These are phyloP conservation scores for Saturnispora ahearnii DNA, from an alignment of 805 yeast genomes.

Conservation along the genomic window DNA sequence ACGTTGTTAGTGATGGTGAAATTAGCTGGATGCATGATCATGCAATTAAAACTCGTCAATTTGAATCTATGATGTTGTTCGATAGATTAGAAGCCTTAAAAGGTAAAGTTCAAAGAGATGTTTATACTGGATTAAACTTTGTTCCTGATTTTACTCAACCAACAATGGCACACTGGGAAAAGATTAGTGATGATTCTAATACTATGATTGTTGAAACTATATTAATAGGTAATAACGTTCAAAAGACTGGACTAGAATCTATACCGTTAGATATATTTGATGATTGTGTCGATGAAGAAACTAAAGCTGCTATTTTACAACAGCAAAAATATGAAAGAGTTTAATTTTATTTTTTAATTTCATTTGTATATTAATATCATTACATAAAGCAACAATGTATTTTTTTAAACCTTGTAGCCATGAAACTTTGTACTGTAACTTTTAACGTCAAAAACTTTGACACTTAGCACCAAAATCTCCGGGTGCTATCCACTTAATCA, in stretches of 20 bases:
- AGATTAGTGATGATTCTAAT: slow-evolving; percentile 22
- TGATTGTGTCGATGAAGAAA: slow-evolving; percentile 47
- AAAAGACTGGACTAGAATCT: slow-evolving; percentile 56
- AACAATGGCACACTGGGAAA: slow-evolving; percentile 28
- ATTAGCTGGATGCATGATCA: slow-evolving; percentile 70
- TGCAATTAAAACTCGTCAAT: slow-evolving; percentile 67
- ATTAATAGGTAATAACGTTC: slow-evolving; percentile 27
- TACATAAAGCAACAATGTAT: neutral
- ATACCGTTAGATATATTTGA: slow-evolving; percentile 53
- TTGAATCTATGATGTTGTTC: slow-evolving; percentile 52
- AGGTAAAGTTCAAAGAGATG: slow-evolving; percentile 59
- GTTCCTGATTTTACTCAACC: slow-evolving; percentile 76
- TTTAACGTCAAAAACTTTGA: neutral
- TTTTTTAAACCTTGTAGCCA: neutral
- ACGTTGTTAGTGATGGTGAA: slow-evolving; percentile 12
- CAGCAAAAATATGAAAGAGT: slow-evolving; percentile 48
- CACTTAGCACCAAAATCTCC: too few relatives aligned
- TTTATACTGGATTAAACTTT: slow-evolving; percentile 76
- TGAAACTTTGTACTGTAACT: neutral
- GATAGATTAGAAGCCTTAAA: slow-evolving; percentile 45
- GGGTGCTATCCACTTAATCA: neutral
- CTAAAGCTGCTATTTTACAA: slow-evolving; percentile 47
- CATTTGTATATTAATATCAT: neutral
- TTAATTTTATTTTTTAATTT: neutral
- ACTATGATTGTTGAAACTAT: slow-evolving; percentile 38